phyloP scores from a whole-genome alignment of 768 basidiomycete species.

The Amanita brunnescens region DNA sequence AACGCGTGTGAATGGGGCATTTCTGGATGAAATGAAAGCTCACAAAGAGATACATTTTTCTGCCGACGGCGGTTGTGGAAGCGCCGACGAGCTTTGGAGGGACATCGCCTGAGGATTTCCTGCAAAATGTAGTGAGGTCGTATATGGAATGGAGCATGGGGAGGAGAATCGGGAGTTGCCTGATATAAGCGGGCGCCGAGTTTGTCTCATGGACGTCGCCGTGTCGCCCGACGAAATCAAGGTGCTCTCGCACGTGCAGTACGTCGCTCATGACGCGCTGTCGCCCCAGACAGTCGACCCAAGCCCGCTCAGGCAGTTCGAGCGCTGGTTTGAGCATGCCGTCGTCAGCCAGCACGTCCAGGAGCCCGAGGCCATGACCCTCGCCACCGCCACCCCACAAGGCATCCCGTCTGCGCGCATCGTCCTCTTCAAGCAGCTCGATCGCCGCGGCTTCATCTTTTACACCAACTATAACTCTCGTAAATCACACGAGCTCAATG shows the following conservation, averaged over 20 bases:
- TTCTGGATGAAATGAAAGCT: slow-evolving; percentile 22
- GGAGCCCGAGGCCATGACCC: slow-evolving; percentile 87
- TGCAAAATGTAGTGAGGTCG: slow-evolving; percentile 80
- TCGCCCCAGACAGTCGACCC: slow-evolving; percentile 52
- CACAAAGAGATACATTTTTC: slow-evolving; percentile 86
- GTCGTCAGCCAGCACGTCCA: slow-evolving; percentile 42
- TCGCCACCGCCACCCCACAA: slow-evolving; percentile 60
- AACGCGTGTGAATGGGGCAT: slow-evolving; percentile 1
- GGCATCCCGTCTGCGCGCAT: slow-evolving; percentile 84
- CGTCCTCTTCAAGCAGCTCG: slow-evolving; percentile 89
- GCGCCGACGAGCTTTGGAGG: slow-evolving; percentile 87
- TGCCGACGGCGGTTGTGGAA: slow-evolving; percentile 83
- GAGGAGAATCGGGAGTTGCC: slow-evolving; percentile 10
- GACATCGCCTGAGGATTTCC: slow-evolving; percentile 77
- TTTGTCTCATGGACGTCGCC: slow-evolving; percentile 24
- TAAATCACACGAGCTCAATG: slow-evolving; percentile 74
- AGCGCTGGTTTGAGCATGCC: slow-evolving; percentile 73
- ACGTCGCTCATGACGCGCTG: slow-evolving; percentile 54
- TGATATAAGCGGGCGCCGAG: background rate
- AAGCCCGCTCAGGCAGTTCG: slow-evolving; percentile 80
- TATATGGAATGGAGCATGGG: slow-evolving; percentile 70
- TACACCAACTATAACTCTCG: slow-evolving; percentile 96
- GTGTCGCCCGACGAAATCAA: slow-evolving; percentile 45
- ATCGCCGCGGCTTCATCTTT: slow-evolving; percentile 86
- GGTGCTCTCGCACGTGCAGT: slow-evolving; percentile 71